Evolutionary conservation across 2,329 filamentous ascomycete genomes (phyloP).

Genomic region (Penicillium verrucosum): DNA sequence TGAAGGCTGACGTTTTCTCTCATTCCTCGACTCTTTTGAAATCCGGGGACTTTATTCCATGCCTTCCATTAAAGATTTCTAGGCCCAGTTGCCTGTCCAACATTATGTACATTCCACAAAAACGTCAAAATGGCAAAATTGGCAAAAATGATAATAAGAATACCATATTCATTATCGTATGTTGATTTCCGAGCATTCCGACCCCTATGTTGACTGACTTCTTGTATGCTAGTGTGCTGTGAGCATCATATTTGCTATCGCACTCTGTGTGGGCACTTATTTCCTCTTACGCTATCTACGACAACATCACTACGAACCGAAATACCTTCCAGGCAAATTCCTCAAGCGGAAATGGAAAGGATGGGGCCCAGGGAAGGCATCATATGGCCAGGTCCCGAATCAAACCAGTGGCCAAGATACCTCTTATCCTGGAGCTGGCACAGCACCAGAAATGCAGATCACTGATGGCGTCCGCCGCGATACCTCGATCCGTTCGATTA

Average conservation of each 20-base stretch:
- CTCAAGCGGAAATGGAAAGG: constrained; percentile 52
- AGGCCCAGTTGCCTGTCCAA: constrained; percentile 15
- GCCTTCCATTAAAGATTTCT: constrained; percentile 15
- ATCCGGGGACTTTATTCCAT: constrained; percentile 17
- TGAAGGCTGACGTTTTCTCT: constrained; percentile 8
- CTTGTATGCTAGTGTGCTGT: constrained; percentile 23
- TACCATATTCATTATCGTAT: constrained; percentile 31
- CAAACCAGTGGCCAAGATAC: constrained; percentile 24
- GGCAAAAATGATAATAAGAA: constrained; percentile 14
- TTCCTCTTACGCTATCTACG: constrained; percentile 44
- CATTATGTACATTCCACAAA: constrained; percentile 26
- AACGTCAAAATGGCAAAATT: constrained; percentile 11
- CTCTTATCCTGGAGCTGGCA: constrained; percentile 27
- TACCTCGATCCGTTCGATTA: constrained; percentile 85
- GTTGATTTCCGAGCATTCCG: constrained; percentile 10
- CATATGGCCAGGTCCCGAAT: constrained; percentile 42
- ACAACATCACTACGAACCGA: constrained; percentile 46
- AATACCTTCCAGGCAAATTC: constrained; percentile 50
- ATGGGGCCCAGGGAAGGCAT: constrained; percentile 44
- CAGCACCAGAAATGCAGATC: constrained; percentile 29
- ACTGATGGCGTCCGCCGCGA: constrained; percentile 65
- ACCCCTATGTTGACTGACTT: constrained; percentile 14
- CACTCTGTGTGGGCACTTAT: constrained; percentile 32
- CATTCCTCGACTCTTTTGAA: constrained; percentile 7
- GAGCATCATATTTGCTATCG: constrained; percentile 32